Evolutionary conservation across 2,329 filamentous ascomycete species (phyloP).

Genomic region (Colletotrichum aenigma): DNA sequence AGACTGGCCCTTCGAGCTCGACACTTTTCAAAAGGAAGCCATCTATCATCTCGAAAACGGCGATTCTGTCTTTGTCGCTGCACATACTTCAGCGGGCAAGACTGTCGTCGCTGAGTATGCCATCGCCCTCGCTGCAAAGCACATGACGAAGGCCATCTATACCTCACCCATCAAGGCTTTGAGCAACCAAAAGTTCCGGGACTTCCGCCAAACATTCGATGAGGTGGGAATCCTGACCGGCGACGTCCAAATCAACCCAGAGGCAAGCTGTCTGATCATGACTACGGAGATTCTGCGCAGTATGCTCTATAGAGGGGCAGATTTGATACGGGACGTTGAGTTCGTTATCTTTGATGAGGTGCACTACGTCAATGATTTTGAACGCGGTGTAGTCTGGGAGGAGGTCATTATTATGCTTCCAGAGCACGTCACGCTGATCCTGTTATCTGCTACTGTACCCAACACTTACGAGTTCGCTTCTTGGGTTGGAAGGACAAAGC

Average conservation of each 20-base stretch:
- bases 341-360: slow-evolving; percentile 99
- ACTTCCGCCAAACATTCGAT: slow-evolving; percentile 88
- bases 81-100: slow-evolving; percentile 96
- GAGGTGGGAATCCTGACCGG: slow-evolving; percentile 97
- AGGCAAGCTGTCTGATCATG: slow-evolving; percentile 99
- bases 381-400: slow-evolving; percentile 98
- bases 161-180: slow-evolving; percentile 98
- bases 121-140: slow-evolving; percentile 93
- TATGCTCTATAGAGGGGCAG: slow-evolving; percentile 96
- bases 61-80: slow-evolving; percentile 96
- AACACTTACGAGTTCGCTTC: slow-evolving; percentile 98
- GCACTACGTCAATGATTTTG: slow-evolving; percentile 96
- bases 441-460: slow-evolving; percentile 94
- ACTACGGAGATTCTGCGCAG: slow-evolving; percentile 97
- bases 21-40: slow-evolving; percentile 98
- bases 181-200: slow-evolving; percentile 98
- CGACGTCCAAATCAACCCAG: slow-evolving; percentile 96
- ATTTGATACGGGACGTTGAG: slow-evolving; percentile 95
- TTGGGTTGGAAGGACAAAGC: slow-evolving; percentile 97
- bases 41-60: slow-evolving; percentile 96
- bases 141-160: slow-evolving; percentile 99
- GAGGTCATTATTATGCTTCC: slow-evolving; percentile 99
- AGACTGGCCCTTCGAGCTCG: slow-evolving; percentile 96
- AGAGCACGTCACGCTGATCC: slow-evolving; percentile 93
- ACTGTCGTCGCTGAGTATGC: slow-evolving; percentile 98